Percentiles rank a stretch among this genome's conserved stretches.
Conservation (phyloP, 73 alveolate species). For the Paramecium caudatum region DNA sequence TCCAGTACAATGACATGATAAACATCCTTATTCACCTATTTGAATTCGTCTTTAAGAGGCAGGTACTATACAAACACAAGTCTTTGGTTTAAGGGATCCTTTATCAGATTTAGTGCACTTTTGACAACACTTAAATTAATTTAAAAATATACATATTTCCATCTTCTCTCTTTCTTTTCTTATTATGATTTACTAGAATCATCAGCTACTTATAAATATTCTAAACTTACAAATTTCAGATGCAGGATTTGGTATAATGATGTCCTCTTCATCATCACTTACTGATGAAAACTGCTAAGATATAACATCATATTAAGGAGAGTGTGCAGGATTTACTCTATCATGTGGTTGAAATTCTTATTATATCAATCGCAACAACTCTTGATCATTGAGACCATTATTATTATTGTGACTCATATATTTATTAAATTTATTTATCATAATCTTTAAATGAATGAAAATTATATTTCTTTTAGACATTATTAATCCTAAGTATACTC, state of each 20-base stretch:
- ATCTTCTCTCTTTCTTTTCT: conserved; percentile 11
- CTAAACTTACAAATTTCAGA: not conserved
- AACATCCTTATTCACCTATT: conserved; percentile 64
- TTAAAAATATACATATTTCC: conserved; percentile 55
- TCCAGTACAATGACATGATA: conserved; percentile 55
- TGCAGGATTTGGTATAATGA: conserved; percentile 14
- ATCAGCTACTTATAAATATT: not conserved
- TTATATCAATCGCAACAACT: not conserved
- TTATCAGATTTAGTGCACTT: conserved; percentile 65
- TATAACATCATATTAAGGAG: conserved; percentile 13
- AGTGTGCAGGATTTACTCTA: too few species aligned
- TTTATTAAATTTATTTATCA: conserved; percentile 2
- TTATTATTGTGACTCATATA: conserved; percentile 9
- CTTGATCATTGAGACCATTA: conserved; percentile 35
- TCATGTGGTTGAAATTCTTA: not conserved
- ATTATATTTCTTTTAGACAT: conserved; percentile 27
- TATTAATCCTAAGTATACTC: not conserved
- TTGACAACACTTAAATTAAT: conserved; percentile 35
- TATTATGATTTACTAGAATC: conserved; percentile 36
- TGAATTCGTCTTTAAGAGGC: conserved; percentile 53
- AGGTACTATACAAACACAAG: conserved; percentile 68
- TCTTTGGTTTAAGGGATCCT: conserved; percentile 60
- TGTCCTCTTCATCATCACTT: conserved; percentile 18
- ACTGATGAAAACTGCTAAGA: not conserved
- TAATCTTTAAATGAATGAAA: conserved; percentile 51